phyloP scores from a whole-genome alignment of 805 yeast genomes.

The Blastobotrys parvus region DNA sequence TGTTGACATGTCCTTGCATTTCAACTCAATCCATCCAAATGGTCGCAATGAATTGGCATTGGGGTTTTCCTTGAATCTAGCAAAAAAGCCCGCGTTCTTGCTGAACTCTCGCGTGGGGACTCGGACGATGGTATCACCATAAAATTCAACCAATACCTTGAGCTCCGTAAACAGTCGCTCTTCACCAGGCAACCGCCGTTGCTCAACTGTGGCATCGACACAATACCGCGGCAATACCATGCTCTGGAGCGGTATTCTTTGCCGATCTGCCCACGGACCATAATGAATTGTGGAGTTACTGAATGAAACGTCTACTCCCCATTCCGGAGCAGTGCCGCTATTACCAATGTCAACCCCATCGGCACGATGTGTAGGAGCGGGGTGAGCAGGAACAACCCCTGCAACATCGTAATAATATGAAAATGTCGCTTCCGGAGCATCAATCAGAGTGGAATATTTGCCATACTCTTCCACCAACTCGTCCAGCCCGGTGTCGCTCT shows the following conservation, averaged over 20 bases:
- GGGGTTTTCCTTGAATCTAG: constrained; percentile 23
- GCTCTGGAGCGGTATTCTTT: constrained; percentile 55
- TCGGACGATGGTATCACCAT: constrained; percentile 60
- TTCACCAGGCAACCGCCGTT: constrained; percentile 40
- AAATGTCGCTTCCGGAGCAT: constrained; percentile 47
- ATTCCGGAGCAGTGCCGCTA: constrained; percentile 47
- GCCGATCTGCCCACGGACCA: constrained; percentile 96
- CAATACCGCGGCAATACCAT: constrained; percentile 62
- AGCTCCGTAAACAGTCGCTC: constrained; percentile 50
- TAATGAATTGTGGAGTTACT: constrained; percentile 62
- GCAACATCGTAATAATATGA: constrained; percentile 65
- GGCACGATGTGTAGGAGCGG: neutral
- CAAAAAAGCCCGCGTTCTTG: constrained; percentile 48
- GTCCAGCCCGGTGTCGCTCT: constrained; percentile 32
- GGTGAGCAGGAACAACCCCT: constrained; percentile 43
- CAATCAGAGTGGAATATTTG: constrained; percentile 60
- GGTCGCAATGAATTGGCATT: constrained; percentile 42
- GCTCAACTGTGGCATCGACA: constrained; percentile 42
- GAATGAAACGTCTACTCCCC: constrained; percentile 53
- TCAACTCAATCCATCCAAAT: constrained; percentile 88
- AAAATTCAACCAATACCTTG: constrained; percentile 44
- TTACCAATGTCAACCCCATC: constrained; percentile 44
- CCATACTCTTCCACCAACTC: constrained; percentile 63
- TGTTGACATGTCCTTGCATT: constrained; percentile 45
- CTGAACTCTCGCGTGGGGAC: constrained; percentile 81